phyloP scores from a whole-genome alignment of 2,329 filamentous ascomycete genomes.

The Xylogone sp. region DNA sequence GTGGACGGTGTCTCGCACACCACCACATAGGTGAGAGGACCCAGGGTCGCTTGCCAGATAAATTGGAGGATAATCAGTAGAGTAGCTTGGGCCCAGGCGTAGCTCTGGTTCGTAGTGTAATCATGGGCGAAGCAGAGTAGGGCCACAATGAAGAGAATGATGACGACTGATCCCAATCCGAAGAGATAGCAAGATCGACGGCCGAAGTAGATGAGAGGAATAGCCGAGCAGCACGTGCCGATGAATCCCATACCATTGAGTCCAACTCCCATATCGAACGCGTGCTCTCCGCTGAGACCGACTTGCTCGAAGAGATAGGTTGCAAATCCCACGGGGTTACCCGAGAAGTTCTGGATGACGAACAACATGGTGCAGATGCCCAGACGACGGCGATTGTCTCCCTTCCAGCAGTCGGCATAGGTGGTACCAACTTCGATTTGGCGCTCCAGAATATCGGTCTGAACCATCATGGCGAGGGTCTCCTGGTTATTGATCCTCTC shows the following conservation, averaged over 20 bases:
- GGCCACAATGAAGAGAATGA: constrained; percentile 69
- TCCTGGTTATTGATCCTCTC: constrained; percentile 54
- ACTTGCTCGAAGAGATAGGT: constrained; percentile 61
- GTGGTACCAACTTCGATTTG: constrained; percentile 62
- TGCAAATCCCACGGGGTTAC: constrained; percentile 61
- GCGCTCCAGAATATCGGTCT: constrained; percentile 78
- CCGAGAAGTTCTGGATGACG: constrained; percentile 56
- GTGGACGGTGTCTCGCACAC: constrained; percentile 79
- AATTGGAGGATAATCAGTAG: constrained; percentile 82
- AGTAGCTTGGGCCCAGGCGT: constrained; percentile 36
- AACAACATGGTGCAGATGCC: constrained; percentile 61
- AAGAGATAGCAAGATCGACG: constrained; percentile 46
- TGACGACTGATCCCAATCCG: constrained; percentile 44
- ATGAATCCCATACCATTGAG: constrained; percentile 44
- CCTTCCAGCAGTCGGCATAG: constrained; percentile 82
- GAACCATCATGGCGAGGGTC: constrained; percentile 88
- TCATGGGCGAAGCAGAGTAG: constrained; percentile 16
- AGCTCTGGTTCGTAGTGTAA: constrained; percentile 8
- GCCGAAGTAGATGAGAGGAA: constrained; percentile 40
- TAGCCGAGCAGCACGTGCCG: constrained; percentile 47
- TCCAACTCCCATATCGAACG: constrained; percentile 57
- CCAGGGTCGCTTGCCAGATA: constrained; percentile 79
- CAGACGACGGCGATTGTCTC: constrained; percentile 72
- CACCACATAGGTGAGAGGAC: constrained; percentile 82
- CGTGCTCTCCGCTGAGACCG: constrained; percentile 45